Percentiles rank a stretch among this genome's conserved stretches.
Evolutionary conservation across 2,329 filamentous ascomycete species (phyloP).

Genomic region (Allantophomopsis lycopodina): DNA sequence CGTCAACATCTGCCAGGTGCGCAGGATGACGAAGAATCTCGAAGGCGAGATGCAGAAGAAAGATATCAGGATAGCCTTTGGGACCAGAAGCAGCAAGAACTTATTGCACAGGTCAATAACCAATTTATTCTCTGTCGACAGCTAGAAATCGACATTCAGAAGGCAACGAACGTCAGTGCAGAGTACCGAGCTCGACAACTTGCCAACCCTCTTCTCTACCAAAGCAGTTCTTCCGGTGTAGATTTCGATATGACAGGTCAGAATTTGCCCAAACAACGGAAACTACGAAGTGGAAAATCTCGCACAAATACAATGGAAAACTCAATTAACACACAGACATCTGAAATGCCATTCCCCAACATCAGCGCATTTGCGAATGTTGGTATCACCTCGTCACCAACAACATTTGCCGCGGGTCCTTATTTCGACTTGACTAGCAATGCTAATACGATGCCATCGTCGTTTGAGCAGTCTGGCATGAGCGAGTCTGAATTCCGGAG

Average conservation of each 20-base stretch:
- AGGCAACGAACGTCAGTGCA: slow-evolving; percentile 6
- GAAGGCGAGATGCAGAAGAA: slow-evolving; percentile 13
- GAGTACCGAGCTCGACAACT: slow-evolving; percentile 10
- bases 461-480: slow-evolving; percentile 25
- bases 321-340: slow-evolving; percentile 9
- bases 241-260: slow-evolving; percentile 16
- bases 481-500: slow-evolving; percentile 50
- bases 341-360: slow-evolving; percentile 20
- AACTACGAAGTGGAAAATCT: slow-evolving; percentile 22
- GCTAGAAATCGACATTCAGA: slow-evolving; percentile 9
- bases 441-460: slow-evolving; percentile 14
- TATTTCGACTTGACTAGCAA: slow-evolving; percentile 21
- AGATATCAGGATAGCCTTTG: slow-evolving; percentile 16
- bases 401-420: slow-evolving; percentile 35
- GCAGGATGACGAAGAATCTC: slow-evolving; percentile 37
- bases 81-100: slow-evolving; percentile 13
- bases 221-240: slow-evolving; percentile 18
- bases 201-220: slow-evolving; percentile 14
- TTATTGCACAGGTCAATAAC: slow-evolving; percentile 10
- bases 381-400: slow-evolving; percentile 24
- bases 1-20: slow-evolving; percentile 47
- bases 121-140: slow-evolving; percentile 10
- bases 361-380: slow-evolving; percentile 27
- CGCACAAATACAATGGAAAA: slow-evolving; percentile 21
- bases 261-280: slow-evolving; percentile 20